A percentile compares a stretch with the other conserved stretches of the same genome.
phyloP scores from a whole-genome alignment of 768 basidiomycete species.

The Auricularia auricula-judae region DNA sequence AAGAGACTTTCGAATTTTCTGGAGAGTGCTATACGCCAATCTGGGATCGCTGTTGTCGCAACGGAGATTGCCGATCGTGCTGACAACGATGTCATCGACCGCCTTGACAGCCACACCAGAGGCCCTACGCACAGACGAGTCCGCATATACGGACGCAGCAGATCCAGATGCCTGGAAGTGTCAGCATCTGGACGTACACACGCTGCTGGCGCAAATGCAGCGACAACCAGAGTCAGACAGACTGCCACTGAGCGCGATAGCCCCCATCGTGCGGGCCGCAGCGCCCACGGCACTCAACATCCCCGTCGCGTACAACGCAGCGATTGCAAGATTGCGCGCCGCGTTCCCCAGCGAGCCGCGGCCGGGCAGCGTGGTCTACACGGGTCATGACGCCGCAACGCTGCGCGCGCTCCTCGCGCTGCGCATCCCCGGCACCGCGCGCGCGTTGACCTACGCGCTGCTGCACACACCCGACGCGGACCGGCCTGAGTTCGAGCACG shows the following conservation, averaged over 20 bases:
- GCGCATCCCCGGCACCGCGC: not conserved
- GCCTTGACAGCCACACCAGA: too few species aligned
- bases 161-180: too few species aligned
- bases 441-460: not conserved
- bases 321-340: not conserved
- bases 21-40: too few species aligned
- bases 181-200: too few species aligned
- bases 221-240: not conserved
- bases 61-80: too few species aligned
- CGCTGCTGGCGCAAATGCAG: not conserved
- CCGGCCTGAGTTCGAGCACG: slow-evolving; percentile 20
- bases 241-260: not conserved
- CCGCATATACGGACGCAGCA: too few species aligned
- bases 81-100: too few species aligned
- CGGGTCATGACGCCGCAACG: not conserved
- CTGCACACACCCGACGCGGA: slow-evolving; percentile 25
- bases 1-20: too few species aligned
- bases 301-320: not conserved
- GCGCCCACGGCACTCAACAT: not conserved
- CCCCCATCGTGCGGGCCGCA: not conserved
- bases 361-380: not conserved
- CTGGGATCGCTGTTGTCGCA: too few species aligned
- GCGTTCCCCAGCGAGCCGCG: not conserved
- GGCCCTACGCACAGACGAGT: too few species aligned
- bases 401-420: not conserved